Base-by-base conservation (phyloP, 2,329 filamentous ascomycete species). In the Tolypocladium tundrense region DNA sequence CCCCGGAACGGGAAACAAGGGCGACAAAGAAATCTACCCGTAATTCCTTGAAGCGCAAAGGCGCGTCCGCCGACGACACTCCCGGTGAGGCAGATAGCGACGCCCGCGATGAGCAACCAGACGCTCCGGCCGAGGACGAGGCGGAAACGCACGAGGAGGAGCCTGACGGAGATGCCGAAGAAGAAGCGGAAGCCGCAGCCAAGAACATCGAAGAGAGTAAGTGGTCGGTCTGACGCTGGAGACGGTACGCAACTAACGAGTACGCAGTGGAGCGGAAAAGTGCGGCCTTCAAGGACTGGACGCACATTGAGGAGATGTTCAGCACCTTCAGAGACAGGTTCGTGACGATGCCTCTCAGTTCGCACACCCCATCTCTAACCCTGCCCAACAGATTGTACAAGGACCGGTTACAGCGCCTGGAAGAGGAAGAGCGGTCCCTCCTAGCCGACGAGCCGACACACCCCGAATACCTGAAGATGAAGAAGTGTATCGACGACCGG, bases 391-490 rank as follows among this genome's bases (percentile, higher is more conserved):
- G 91, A 63, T 81, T 97, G 48, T 94, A 92, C 71, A 90, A 94
- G 68, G 93, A 97, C 71, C 85, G 91, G 61, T 81, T 99, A 27
- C 87, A 89, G 55, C 86, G 90, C 66, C 79, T 96, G 57, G 91
- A 96, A 66, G 76, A 80, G 63, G 84, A 88, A 70, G 85, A 88
- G 67, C 79, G 79, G 39, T 85, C 85, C 70, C 73, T 88, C 21
- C 72, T 77, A 57, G 76, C 81, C 64, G 77, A 81, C 53, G 78
- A 77, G 57, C 84, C 84, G n/a, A 88, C 85, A n/a, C 94, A 99
- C 69, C 90, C 91, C 41, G 93, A 96, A 70, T 93, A 92, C 64
- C 79, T 97, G 41, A 89, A 90, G 48, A 95, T 96, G 86, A 87
- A 95, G 70, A 85, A 90, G 69, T 91, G 88, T 68, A 83, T 99